Evolutionary conservation across 2,329 filamentous ascomycete genomes (phyloP).

Genomic region (Lecanicillium sp.): DNA sequence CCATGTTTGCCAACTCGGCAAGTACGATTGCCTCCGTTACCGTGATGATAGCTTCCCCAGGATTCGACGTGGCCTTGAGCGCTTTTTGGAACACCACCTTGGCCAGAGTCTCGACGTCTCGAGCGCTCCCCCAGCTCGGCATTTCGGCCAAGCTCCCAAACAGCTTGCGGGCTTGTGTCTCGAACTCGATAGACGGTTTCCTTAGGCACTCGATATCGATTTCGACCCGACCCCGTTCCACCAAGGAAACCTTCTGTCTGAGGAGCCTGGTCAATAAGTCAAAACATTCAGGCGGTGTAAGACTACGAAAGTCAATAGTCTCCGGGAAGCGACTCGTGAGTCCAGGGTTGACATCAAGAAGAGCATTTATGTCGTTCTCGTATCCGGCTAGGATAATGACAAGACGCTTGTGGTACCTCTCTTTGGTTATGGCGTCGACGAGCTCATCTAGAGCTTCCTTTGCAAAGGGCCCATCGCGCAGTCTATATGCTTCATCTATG

Average conservation of each 20-base stretch:
- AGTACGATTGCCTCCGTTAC: slow-evolving; percentile 14
- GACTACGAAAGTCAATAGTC: slow-evolving; percentile 43
- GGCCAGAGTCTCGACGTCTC: slow-evolving; percentile 49
- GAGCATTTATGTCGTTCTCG: slow-evolving; percentile 53
- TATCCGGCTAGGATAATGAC: slow-evolving; percentile 65
- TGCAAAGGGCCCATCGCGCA: slow-evolving; percentile 47
- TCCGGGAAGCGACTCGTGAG: slow-evolving; percentile 59
- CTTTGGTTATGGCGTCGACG: slow-evolving; percentile 44
- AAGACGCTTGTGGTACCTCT: slow-evolving; percentile 48
- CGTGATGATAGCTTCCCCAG: slow-evolving; percentile 4
- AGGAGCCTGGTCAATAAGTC: slow-evolving; percentile 25
- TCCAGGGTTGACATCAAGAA: slow-evolving; percentile 54
- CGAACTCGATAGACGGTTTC: slow-evolving; percentile 9
- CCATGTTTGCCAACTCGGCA: slow-evolving; percentile 15
- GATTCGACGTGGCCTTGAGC: slow-evolving; percentile 15
- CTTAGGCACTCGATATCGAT: slow-evolving; percentile 19
- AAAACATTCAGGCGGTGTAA: slow-evolving; percentile 34
- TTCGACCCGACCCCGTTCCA: slow-evolving; percentile 10
- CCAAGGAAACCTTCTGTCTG: slow-evolving; percentile 16
- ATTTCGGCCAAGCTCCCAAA: slow-evolving; percentile 34
- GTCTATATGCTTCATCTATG: slow-evolving; percentile 64
- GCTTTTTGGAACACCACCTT: slow-evolving; percentile 37
- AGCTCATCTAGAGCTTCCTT: slow-evolving; percentile 47
- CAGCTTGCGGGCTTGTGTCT: slow-evolving; percentile 6
- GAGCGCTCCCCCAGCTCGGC: slow-evolving; percentile 52